Evolutionary conservation across 768 basidiomycete species (phyloP), one percentile per base, ranked within the genome.

Genomic region (Termitomyces sp.): DNA sequence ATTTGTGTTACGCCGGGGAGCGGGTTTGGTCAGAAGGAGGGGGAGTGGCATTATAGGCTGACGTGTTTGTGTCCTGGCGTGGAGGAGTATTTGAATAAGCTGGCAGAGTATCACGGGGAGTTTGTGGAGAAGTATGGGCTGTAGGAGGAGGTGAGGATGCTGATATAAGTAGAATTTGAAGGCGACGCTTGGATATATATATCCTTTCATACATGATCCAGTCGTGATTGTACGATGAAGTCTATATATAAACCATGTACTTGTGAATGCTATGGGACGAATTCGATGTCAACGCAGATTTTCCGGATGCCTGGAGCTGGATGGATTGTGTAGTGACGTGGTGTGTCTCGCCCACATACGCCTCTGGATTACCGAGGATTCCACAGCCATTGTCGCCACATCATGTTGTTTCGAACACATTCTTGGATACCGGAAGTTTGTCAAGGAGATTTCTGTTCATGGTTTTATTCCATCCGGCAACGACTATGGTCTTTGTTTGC

Each of bases 11-110:
- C 98, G 5, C 92, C 95, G 5, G 96, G 96, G 0, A 87, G 86
- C 47, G 96, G 96, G 1, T 99, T 99, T 69, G 95, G 95, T 5
- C 95, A 98, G 76, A 88, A 81, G 72, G 86, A 89, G 49, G 93
- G 90, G 25, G 89, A 95, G 66, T 87, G 85, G 73, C 96, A 99
- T 73, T 89, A 97, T 68, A 77, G 96, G 35, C 73, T 98, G 69
- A 99, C 97, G 8, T 97, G 96, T 65, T 74, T 98, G 62, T 97
- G 95, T 65, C 95, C 94, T 2, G 93, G 92, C 40, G 92, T 93
- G 17, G 95, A 96, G 44, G 93, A 95, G 65, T 98, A 95, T 68
- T 89, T 96, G 9, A 79, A 80, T 34, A 88, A 91, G 66, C 77
- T 98, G 46, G 94, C 93, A 74, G 59, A 61, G 8, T 76, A 73